Base-by-base conservation (phyloP, 2,329 filamentous ascomycete species). In the Ophiosphaerella herpotricha region DNA sequence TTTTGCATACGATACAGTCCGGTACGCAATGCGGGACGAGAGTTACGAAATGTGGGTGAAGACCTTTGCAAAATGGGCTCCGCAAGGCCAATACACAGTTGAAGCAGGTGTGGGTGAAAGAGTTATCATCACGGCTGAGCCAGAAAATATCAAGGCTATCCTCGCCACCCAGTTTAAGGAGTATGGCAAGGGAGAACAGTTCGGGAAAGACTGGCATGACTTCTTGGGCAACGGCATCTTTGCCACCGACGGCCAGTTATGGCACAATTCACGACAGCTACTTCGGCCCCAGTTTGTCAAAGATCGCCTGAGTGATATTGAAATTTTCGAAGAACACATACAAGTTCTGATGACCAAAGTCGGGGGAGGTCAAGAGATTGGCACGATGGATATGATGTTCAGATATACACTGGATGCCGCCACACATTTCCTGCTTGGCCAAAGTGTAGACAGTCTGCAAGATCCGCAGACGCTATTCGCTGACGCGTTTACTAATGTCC, bases 121-220 rank as follows among this genome's bases (percentile, higher is more conserved):
- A n/a, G 72, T 87, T 18, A 71, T 95, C 51, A 81, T 94, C 65
- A 96, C 92, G 0, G 83, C 83, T 5, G 91, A 96, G 60, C 88
- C 89, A 0, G 90, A 95, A 65, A 96, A 96, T 68, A 88, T 96
- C 77, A 96, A 96, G 72, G 90, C 92, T 5, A 81, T 97, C 18
- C 79, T 97, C n/a, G 89, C 91, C 0, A 88, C 87, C 1, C 90
- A 96, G 67, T 97, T 97, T 67, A 75, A 76, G 35, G 89, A 96
- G 66, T 97, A 86, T 67, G 92, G 91, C 62, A 91, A 96, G 70
- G 91, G 91, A 6, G 75, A 85, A 54, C 74, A 78, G 18, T 96
- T 96, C 75, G 87, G 92, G 62, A 61, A 73, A 7, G 87, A 91
- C 43, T 95, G 88, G 87, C 80, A 83, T 49, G 83, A 85, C 12